Evolutionary conservation across 2,329 filamentous ascomycete species (phyloP).

Genomic region (Aspergillus uvarum): DNA sequence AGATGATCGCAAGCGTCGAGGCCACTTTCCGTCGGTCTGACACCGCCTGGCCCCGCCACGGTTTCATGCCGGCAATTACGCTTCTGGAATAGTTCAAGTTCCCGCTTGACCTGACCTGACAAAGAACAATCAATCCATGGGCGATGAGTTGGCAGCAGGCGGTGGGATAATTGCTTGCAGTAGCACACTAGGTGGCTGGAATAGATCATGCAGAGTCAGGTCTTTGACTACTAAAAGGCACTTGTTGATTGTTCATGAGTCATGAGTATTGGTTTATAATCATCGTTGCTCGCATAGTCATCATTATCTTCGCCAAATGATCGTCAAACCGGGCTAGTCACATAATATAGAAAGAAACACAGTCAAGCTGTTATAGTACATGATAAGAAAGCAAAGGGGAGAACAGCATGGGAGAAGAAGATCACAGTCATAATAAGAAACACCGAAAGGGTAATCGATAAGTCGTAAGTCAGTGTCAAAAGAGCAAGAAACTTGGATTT

Average conservation of each 20-base stretch:
- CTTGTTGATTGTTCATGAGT: not conserved
- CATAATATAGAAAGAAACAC: slow-evolving; percentile 10
- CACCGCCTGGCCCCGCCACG: slow-evolving; percentile 14
- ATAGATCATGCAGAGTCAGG: not conserved
- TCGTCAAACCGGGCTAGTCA: not conserved
- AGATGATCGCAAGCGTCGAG: slow-evolving; percentile 12
- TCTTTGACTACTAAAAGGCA: not conserved
- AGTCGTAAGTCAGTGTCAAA: slow-evolving; percentile 6
- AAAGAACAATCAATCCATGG: too few relatives aligned
- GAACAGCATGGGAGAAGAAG: slow-evolving; percentile 8
- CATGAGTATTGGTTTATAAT: not conserved
- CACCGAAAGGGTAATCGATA: slow-evolving; percentile 10
- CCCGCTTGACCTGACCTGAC: not conserved
- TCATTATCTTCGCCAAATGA: not conserved
- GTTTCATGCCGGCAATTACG: slow-evolving; percentile 7
- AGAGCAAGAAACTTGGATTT: not conserved
- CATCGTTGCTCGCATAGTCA: not conserved
- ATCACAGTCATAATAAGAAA: slow-evolving; percentile 1
- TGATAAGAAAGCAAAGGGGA: not conserved
- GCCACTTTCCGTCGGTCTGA: slow-evolving; percentile 7
- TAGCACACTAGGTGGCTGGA: too few relatives aligned
- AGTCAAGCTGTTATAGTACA: not conserved
- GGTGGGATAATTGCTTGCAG: too few relatives aligned
- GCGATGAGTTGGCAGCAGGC: not conserved
- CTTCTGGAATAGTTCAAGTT: not conserved